Percentiles rank a stretch among this genome's conserved stretches.
Evolutionary conservation across 2,329 filamentous ascomycete species (phyloP).

Genomic region (Pseudogymnoascus verrucosus): DNA sequence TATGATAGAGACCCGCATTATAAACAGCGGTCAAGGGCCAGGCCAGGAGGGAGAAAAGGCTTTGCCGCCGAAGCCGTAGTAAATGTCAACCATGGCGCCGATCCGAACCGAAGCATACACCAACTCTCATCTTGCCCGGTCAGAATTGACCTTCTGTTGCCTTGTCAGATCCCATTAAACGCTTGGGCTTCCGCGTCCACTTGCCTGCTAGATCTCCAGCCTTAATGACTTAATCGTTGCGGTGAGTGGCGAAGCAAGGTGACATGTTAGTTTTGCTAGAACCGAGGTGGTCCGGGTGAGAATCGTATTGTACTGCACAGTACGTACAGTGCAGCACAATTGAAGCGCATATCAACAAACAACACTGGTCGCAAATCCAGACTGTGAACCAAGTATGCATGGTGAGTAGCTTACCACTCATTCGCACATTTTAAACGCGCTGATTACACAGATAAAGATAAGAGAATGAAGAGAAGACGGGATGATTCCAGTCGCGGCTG

Average conservation of each 20-base stretch:
- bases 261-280: constrained; percentile 1
- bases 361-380: neutral
- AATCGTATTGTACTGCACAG: neutral
- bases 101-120: neutral
- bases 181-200: neutral
- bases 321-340: neutral
- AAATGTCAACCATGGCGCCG: neutral
- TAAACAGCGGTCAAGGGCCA: neutral
- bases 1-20: neutral
- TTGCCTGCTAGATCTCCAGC: neutral
- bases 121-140: neutral
- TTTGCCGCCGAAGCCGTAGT: neutral
- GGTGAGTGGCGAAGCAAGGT: neutral
- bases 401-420: neutral
- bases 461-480: neutral
- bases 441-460: constrained; percentile 9
- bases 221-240: neutral
- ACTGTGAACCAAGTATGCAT: neutral
- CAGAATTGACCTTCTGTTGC: neutral
- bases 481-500: neutral
- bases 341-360: neutral
- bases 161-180: neutral
- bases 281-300: neutral
- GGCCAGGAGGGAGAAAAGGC: neutral
- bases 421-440: neutral